These are phyloP conservation scores for Ochromonadaceae sp. DNA, from an alignment of 352 stramenopile genomes.

Conservation along the genomic window DNA sequence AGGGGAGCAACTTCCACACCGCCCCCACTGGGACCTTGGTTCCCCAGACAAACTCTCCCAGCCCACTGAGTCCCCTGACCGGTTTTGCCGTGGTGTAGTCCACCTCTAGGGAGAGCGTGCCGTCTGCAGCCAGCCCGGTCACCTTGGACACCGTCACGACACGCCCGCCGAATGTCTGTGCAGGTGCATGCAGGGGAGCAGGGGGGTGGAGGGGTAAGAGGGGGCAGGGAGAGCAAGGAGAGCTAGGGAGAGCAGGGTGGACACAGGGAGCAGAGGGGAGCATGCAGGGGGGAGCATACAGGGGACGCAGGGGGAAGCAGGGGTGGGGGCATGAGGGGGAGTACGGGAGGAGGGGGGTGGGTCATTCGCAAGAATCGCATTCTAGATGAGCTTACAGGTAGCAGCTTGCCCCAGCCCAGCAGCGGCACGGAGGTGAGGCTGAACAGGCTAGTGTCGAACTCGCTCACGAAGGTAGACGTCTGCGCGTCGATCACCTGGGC, in stretches of 20 bases:
- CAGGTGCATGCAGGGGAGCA: no score
- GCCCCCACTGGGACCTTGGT: slow-evolving; percentile 43
- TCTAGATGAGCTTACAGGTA: no score
- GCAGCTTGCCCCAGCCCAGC: slow-evolving; percentile 53
- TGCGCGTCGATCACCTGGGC: slow-evolving; percentile 50
- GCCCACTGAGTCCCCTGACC: slow-evolving; percentile 40
- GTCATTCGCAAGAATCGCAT: no score
- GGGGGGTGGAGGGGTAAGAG: no score
- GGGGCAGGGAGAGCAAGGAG: no score
- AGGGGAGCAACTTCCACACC: slow-evolving; percentile 44
- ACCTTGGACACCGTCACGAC: slow-evolving; percentile 43
- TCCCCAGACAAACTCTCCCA: no score
- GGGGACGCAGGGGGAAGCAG: no score
- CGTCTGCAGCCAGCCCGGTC: slow-evolving; percentile 33
- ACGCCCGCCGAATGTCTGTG: slow-evolving; percentile 58
- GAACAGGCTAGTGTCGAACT: slow-evolving; percentile 51
- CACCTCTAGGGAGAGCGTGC: slow-evolving; percentile 40
- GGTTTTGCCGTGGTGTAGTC: slow-evolving; percentile 44
- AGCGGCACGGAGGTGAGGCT: slow-evolving; percentile 52
- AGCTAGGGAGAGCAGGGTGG: no score
- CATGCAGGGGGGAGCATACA: no score
- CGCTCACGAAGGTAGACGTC: slow-evolving; percentile 25
- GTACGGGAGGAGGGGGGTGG: no score
- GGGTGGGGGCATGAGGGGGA: no score
- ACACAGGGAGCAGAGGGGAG: no score